Evolutionary conservation across 345 rosid genomes (phyloP), one percentile per base, ranked within the genome.

Genomic region (Populus pruinosa): DNA sequence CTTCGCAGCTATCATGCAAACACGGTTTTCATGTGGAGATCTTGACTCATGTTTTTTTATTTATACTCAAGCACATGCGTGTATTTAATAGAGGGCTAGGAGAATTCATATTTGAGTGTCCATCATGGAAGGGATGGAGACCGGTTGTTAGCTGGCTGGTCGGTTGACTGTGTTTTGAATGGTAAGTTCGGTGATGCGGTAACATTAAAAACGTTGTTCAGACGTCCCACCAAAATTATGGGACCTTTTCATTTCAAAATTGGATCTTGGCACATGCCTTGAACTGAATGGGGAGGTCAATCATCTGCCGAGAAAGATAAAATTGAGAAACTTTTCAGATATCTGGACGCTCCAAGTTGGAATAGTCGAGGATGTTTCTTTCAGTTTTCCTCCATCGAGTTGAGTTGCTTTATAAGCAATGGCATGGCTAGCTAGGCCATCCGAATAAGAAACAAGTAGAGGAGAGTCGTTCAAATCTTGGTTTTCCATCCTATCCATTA

Each of bases 1-100:
- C 61, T 33, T 39, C 3, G 72, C 72, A 43, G 6, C 75, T 70
- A 71, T 77, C 82, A 81, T 77, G 18, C 2, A 6, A 44, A 49
- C 35, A 81, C 16, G 11, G 29, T 59, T 59, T 59, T 59, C 64
- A n/a, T 10, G 25, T 0, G 29, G 64, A n/a, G 3, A 1, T 12
- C 3, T 59, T n/a, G 36, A 23, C 29, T 59, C 29, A 5, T 27
- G 18, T 47, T 14, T 53, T 23, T n/a, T 23, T 59, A 25, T 56
- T 21, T n/a, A 59, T 59, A 59, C 23, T 14, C 3, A 23, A 11
- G 14, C 29, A 23, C 53, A 5, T 10, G 13, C 3, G 64, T 23
- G 1, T 10, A 59, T 59, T 59, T 59, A 23, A 9, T 59, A 11
- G 16, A n/a, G 63, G 27, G 14, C 1, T 59, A 23, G 16, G 11